These are phyloP conservation scores for Bipolaris zeicola DNA, from an alignment of 2,329 filamentous ascomycete genomes.

Conservation along the genomic window DNA sequence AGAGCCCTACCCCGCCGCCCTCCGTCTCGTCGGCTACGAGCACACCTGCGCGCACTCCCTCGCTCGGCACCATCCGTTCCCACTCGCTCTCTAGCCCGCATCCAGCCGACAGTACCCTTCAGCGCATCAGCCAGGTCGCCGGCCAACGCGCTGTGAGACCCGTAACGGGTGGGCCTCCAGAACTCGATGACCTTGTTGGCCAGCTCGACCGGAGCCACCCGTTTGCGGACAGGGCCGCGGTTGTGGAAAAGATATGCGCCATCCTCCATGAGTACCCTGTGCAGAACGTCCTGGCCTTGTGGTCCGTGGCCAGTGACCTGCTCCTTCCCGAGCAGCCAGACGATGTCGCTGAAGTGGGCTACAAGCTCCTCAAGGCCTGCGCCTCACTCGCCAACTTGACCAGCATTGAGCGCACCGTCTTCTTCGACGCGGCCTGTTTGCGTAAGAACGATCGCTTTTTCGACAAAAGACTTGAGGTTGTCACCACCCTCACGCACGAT, in stretches of 20 bases:
- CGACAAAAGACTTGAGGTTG: slow-evolving; percentile 42
- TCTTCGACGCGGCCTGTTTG: slow-evolving; percentile 45
- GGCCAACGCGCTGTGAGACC: slow-evolving; percentile 25
- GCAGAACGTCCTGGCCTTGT: slow-evolving; percentile 45
- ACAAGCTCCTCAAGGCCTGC: slow-evolving; percentile 44
- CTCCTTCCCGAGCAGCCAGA: slow-evolving; percentile 42
- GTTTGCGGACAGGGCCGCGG: slow-evolving; percentile 38
- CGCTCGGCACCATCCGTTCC: slow-evolving; percentile 30
- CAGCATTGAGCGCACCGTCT: slow-evolving; percentile 45
- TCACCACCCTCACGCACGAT: slow-evolving; percentile 45
- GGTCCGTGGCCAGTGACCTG: slow-evolving; percentile 47
- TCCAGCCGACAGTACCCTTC: slow-evolving; percentile 35
- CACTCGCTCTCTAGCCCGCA: slow-evolving; percentile 30
- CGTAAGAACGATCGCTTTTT: slow-evolving; percentile 38
- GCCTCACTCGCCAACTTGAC: slow-evolving; percentile 42
- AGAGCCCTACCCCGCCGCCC: slow-evolving; percentile 40
- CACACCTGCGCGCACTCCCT: slow-evolving; percentile 40
- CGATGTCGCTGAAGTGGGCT: slow-evolving; percentile 42
- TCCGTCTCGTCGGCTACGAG: slow-evolving; percentile 38
- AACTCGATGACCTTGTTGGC: slow-evolving; percentile 40
- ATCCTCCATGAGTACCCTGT: slow-evolving; percentile 46
- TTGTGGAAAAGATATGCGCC: slow-evolving; percentile 40
- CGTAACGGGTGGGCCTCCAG: slow-evolving; percentile 46
- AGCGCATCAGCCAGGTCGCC: slow-evolving; percentile 33
- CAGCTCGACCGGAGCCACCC: slow-evolving; percentile 36